Evolutionary conservation across 2,329 filamentous ascomycete genomes (phyloP), one percentile per base, ranked within the genome.

Genomic region (Hypomyces perniciosus): DNA sequence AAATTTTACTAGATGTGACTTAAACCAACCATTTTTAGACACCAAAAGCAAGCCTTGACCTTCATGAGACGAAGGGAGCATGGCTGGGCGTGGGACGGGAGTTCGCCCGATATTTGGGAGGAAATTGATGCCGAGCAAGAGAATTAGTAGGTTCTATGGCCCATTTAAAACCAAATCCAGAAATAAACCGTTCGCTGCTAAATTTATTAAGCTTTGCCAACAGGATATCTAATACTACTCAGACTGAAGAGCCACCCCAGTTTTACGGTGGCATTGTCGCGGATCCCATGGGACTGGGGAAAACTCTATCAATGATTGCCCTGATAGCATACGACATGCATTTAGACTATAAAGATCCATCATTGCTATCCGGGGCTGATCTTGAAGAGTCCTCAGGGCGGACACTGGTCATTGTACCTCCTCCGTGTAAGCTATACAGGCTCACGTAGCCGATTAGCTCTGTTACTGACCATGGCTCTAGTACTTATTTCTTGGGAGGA

Each of bases 261-360:
- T 73, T 72, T n/a, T 60, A 59, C 8, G 73, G 73, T 0, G 73
- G 73, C 1, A 70, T 75, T n/a, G 59, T 76, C 26, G 72, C 72
- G 1, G 73, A 76, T 51, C 63, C 67, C 0, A 76, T 76, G 73
- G 73, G 73, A 1, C 58, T 75, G 0, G 73, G 73, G 0, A 76
- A 76, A 48, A 73, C 72, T 0, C 52, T 75, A 1, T 67, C 67
- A 0, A 73, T 74, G 67, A 69, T 76, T 28, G 58, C 72, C 1
- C 50, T 77, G 1, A 57, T 65, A 2, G 72, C 71, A 1, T 54
- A 58, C 0, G 60, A 62, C 9, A 2, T 49, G 10, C 26, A 42
- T 2, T 6, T 44, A 27, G 40, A 49, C 8, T 8, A 10, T 6
- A 41, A 26, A 1, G 48, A 50, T 35, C 29, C 26, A 4, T 40